Evolutionary conservation across 2,329 filamentous ascomycete species (phyloP), one percentile per base, ranked within the genome.

Genomic region (Aspergillus costaricaensis): DNA sequence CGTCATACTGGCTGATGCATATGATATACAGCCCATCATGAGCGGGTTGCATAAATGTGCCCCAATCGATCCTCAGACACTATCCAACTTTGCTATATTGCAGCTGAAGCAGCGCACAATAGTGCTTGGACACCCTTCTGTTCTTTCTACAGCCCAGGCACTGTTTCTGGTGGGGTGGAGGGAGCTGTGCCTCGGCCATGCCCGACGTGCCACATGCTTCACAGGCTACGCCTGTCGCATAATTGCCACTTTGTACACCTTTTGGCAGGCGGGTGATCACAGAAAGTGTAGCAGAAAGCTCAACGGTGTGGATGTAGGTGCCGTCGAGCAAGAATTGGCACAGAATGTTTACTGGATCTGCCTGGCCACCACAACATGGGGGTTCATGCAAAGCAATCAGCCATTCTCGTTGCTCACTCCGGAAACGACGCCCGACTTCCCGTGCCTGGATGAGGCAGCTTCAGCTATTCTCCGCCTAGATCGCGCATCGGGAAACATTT

Each of bases 271-370:
- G n/a, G 27, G 36, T 59, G 53, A 15, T 44, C 41, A 27, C 62
- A 67, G 1, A 67, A 64, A 19, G 25, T 30, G n/a, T 72, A 77
- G 74, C 39, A 72, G 75, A 32, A 78, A 52, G 30, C 38, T 80
- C 63, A 80, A 80, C 23, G 77, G 77, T 9, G 72, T 80, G 48
- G 76, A 78, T 41, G 72, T 79, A 2, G 73, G 71, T 49, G 72
- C 75, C 48, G 74, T 80, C 7, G 77, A 80, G 60, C 75, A 73
- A 58, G 78, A 80, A 60, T 57, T 79, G 15, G 67, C 75, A 4
- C 69, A 74, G 23, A 77, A 77, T 62, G 65, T 79, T 5, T 77
- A 76, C 68, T 80, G 77, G 77, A 70, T 75, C 4, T 74, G 75
- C 1, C 76, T 75, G 58, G 71, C 76, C 0, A 67, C 77, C n/a